phyloP scores from a whole-genome alignment of 164 flowering plant genomes.

The Kalanchoe fedtschenkoi region DNA sequence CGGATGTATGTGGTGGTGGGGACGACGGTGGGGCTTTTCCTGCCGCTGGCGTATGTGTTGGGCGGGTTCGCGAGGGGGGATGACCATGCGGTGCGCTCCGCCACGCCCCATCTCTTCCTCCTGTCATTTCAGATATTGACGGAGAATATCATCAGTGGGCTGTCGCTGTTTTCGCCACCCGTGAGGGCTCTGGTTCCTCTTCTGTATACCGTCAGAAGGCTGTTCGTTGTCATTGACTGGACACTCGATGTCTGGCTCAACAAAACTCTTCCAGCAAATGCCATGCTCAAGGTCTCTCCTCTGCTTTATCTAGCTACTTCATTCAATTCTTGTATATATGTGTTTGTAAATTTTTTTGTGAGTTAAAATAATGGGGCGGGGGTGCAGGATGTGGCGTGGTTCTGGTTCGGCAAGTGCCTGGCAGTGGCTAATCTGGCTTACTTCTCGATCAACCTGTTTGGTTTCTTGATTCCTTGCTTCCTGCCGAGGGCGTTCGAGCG shows the following conservation, averaged over 20 bases:
- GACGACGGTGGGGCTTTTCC: slow-evolving; percentile 69
- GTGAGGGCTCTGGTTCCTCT: slow-evolving; percentile 79
- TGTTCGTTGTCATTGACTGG: slow-evolving; percentile 78
- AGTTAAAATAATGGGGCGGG: too few species aligned
- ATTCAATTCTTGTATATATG: neutral
- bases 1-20: slow-evolving; percentile 58
- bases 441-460: slow-evolving; percentile 60
- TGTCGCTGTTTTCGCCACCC: slow-evolving; percentile 82
- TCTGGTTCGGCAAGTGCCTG: slow-evolving; percentile 65
- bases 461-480: slow-evolving; percentile 67
- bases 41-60: slow-evolving; percentile 83
- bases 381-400: slow-evolving; percentile 71
- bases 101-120: slow-evolving; percentile 78
- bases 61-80: slow-evolving; percentile 96
- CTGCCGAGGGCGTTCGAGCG: slow-evolving; percentile 77
- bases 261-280: slow-evolving; percentile 59
- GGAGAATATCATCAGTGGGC: slow-evolving; percentile 68
- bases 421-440: slow-evolving; percentile 51
- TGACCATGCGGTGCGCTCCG: slow-evolving; percentile 68
- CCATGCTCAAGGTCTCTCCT: slow-evolving; percentile 36
- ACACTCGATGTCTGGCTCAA: slow-evolving; percentile 59
- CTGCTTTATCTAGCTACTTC: too few species aligned
- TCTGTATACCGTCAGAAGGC: slow-evolving; percentile 67
- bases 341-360: neutral
- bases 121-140: slow-evolving; percentile 84